A percentile compares a stretch with the other conserved stretches of the same genome.
Evolutionary conservation across 2,329 filamentous ascomycete species (phyloP).

Genomic region (Fusarium falciforme): DNA sequence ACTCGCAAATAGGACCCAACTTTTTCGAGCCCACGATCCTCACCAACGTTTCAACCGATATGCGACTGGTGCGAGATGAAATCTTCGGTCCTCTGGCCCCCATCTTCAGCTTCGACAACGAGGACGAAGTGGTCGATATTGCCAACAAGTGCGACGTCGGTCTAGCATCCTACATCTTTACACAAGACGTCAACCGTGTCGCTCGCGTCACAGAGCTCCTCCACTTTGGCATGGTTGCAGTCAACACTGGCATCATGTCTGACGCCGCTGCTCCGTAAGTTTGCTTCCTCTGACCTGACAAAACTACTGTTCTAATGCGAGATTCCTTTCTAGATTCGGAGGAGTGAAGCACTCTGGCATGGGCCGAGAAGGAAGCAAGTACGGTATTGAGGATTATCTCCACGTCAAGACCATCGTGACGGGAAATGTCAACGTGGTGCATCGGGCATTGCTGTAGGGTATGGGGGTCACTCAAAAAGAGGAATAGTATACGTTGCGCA

Average conservation of each 20-base stretch:
- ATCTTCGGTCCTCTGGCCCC: neutral
- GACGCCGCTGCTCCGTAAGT: conserved; percentile 42
- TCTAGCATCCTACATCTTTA: conserved; percentile 81
- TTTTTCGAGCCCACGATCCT: neutral
- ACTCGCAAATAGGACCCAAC: neutral
- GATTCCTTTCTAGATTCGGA: conserved; percentile 56
- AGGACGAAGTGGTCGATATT: conserved; percentile 75
- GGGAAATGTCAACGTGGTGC: conserved; percentile 39
- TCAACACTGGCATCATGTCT: conserved; percentile 64
- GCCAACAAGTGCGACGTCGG: conserved; percentile 78
- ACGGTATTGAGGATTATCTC: conserved; percentile 70
- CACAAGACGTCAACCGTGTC: conserved; percentile 54
- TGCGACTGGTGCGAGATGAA: neutral
- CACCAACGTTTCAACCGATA: conserved; percentile 1
- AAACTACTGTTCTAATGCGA: neutral
- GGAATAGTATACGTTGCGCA: neutral
- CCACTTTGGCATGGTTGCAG: conserved; percentile 75
- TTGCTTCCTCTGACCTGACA: no score
- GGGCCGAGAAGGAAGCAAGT: conserved; percentile 70
- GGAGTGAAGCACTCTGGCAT: conserved; percentile 72
- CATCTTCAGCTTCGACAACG: conserved; percentile 65
- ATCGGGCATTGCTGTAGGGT: conserved; percentile 18
- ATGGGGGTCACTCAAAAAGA: neutral
- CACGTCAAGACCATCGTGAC: conserved; percentile 66
- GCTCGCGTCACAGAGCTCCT: conserved; percentile 60